phyloP scores from a whole-genome alignment of 768 basidiomycete genomes.

The Crassisporium funariophilum region DNA sequence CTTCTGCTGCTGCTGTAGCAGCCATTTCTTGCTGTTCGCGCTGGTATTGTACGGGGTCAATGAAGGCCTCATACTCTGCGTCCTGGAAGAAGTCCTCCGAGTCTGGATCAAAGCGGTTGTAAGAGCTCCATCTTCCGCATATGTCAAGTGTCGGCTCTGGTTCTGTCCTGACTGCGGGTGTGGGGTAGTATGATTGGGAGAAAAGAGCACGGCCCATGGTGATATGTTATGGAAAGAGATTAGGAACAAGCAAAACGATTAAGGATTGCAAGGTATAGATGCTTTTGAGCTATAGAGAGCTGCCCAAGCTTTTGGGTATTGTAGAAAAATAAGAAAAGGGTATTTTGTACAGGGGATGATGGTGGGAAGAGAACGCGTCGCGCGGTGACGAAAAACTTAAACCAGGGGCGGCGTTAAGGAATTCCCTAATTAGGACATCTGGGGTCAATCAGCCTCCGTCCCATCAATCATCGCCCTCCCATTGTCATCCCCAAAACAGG shows the following conservation, averaged over 20 bases:
- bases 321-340: constrained; percentile 27
- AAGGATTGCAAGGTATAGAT: constrained; percentile 17
- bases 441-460: constrained; percentile 21
- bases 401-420: constrained; percentile 21
- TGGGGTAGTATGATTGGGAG: constrained; percentile 48
- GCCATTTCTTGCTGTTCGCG: constrained; percentile 27
- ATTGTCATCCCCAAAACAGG: no score
- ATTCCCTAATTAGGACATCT: constrained; percentile 19
- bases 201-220: constrained; percentile 65
- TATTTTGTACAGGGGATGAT: constrained; percentile 31
- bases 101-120: constrained; percentile 77
- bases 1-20: constrained; percentile 27
- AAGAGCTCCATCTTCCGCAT: constrained; percentile 63
- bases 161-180: constrained; percentile 46
- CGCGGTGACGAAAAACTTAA: constrained; percentile 16
- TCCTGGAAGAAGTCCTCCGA: constrained; percentile 73
- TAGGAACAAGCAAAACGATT: constrained; percentile 18
- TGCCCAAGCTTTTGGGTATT: constrained; percentile 24
- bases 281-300: constrained; percentile 16
- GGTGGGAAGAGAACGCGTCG: constrained; percentile 30
- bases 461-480: constrained; percentile 11
- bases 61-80: constrained; percentile 69
- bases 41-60: constrained; percentile 45
- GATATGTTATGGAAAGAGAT: constrained; percentile 16
- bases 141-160: constrained; percentile 37